Base-by-base conservation (phyloP, 805 yeast genomes). In the Yarrowia phangngaensis region DNA sequence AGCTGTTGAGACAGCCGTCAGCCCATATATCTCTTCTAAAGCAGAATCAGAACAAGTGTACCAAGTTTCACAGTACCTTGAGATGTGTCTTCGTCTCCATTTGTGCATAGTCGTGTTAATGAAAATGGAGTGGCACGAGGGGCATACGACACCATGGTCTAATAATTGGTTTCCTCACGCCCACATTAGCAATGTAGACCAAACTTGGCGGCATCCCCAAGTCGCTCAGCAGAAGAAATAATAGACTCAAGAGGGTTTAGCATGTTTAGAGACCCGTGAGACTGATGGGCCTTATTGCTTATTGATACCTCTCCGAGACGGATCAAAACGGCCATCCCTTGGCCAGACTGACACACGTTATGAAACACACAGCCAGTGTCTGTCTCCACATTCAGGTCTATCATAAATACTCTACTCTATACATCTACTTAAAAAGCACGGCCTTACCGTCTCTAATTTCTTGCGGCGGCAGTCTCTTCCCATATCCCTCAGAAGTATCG, bases 11-110 rank as follows among this genome's bases (percentile, higher is more conserved):
- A 31, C 68, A 72, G 2, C 85, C 85, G 58, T 73, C 74, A 51
- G 64, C 64, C 31, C 85, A 83, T 52, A 87, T 71, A 64, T 97
- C 87, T 56, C 90, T 74, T 56, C 80, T 78, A 97, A 90, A 1
- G 92, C 75, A 5, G 79, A 62, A 58, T 92, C 97, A 63, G 84
- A 94, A 68, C 99, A 92, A 0, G 64, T 67, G 35, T 88, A 68
- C 86, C 92, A 79, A 4, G 89, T 90, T n/a, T 84, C 80, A 63
- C 92, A 92, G 64, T 89, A 92, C 23, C 72, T 61, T 0, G 88
- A 73, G 41, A 90, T 79, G 55, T 80, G 84, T 4, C 70, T 64
- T 50, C 97, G 69, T 62, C 62, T 89, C 97, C 35, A 92, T 64
- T 63, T 88, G 97, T 8, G 82, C 65, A 6, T 82, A 90, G 58